Base-by-base conservation (phyloP, 1,284 basidiomycete species). In the Amylostereum chailletii region DNA sequence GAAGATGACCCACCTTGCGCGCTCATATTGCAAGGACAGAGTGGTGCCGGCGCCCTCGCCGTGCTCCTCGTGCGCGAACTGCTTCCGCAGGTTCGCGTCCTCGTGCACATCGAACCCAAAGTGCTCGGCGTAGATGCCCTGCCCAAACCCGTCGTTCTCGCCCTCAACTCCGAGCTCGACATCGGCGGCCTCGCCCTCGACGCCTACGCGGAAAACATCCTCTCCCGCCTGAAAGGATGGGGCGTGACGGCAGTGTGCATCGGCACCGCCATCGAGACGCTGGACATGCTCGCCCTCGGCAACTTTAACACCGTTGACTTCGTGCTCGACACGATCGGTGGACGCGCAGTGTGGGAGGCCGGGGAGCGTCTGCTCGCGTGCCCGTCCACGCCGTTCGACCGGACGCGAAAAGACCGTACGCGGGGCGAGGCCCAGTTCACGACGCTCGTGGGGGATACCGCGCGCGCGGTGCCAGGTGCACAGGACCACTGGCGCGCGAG, bases 261-360 rank as follows among this genome's bases (percentile, higher is more conserved):
- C 53, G 76, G 73, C 1, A 76, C 78, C 11, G 70, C 77, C 31
- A 67, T 77, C 5, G 68, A 72, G 38, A 72, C 80, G n/a, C 65
- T 86, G 29, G 72, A 76, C 40, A 65, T 72, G 39, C 63, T 86
- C 36, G 68, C 68, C 32, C 73, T 70, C 47, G 75, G 26, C 27
- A n/a, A 81, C 51, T 75, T 72, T 6, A 76, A 80, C 51, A 69
- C 74, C 47, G 87, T 90, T 61, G 87, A 93, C 62, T 81, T 81
- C 31, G 76, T 94, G 2, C 64, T 94, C 49, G 91, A 94, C 63
- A 87, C 86, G 1, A 68, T 88, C 26, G 91, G 91, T 6, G 89
- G 90, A 9, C 74, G 76, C 54, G 77, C 75, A 30, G 71, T 92
- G 29, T 87, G 88, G 76, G 83, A 87, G 54, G 83, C 81, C 2